Base-by-base conservation (phyloP, 176 grass and related monocot species). In the Hsuehochloa calcarea region DNA sequence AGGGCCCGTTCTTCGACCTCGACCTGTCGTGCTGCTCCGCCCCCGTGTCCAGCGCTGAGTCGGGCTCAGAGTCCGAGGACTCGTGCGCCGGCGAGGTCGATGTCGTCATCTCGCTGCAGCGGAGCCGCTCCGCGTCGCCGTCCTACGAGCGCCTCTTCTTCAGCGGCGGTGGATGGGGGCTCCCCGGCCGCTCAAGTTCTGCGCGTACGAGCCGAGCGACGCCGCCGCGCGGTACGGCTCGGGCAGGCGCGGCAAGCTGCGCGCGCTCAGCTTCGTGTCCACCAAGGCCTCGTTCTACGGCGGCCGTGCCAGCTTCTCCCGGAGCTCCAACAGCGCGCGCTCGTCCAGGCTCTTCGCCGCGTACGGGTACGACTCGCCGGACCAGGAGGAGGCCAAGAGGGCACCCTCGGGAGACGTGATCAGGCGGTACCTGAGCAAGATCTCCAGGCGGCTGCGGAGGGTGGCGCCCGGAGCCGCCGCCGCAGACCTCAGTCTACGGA, bases 1-100 rank as follows among this genome's bases (percentile, higher is more conserved):
- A 96, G 43, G 94, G 94, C 7, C 94, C 94, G 0, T 96, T 93
- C 91, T 96, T 96, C 72, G 94, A 96, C 68, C 80, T 96, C 10
- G 86, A 93, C 60, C 85, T 93, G 17, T 77, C 93, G 39, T 80
- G 79, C 61, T 85, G 81, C 55, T 83, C 78, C 46, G 85, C 86
- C 13, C 83, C 88, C 0, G 89, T 82, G 19, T 87, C 85, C 61
- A 90, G n/a, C 67, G 84, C 89, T 3, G 91, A 90, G 52, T 88
- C 84, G 1, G 72, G 90, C 15, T 89, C 89, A n/a, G 87, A 88
- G 65, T 82, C 80, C 50, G 87, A 89, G 22, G 92, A 87, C 75
- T 85, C 63, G 38, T 41, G 27, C 74, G 72, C 61, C 35, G 81
- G 76, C 70, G 86, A 89, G 69, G 41, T 80, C 27, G 86, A 88